Conservation (phyloP, 2,329 filamentous ascomycete genomes). For the Triangularia verruculosa region DNA sequence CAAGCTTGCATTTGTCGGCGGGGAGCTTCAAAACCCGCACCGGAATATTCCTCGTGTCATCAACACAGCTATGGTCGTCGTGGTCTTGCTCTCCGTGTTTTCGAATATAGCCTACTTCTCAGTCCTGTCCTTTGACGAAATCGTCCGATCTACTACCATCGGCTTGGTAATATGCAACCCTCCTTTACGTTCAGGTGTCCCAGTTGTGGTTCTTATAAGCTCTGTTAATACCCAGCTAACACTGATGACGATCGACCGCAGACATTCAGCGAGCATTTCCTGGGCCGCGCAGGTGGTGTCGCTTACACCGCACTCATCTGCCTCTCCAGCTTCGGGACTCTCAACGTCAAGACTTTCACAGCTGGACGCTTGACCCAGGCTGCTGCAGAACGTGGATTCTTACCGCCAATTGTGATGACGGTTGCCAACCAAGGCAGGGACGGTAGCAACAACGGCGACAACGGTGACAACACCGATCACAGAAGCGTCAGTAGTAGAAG, state of each 20-base stretch:
- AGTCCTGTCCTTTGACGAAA: conserved; percentile 4
- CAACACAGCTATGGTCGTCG: conserved; percentile 7
- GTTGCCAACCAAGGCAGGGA: not conserved
- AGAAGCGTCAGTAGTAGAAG: not conserved
- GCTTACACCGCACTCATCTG: conserved; percentile 10
- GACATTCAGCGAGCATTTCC: conserved; percentile 13
- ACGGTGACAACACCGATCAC: no score
- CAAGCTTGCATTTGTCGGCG: conserved; percentile 9
- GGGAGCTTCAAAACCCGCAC: conserved; percentile 8
- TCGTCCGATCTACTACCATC: conserved; percentile 9
- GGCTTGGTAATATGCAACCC: not conserved
- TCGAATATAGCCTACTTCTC: conserved; percentile 11
- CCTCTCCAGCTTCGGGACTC: conserved; percentile 8
- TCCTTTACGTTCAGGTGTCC: not conserved
- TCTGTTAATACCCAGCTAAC: no score
- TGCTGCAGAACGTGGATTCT: conserved; percentile 7
- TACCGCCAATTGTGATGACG: conserved; percentile 8
- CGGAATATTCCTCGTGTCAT: conserved; percentile 12
- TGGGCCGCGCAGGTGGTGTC: conserved; percentile 8
- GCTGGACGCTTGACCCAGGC: conserved; percentile 13
- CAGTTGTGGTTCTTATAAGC: no score
- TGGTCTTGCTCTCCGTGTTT: conserved; percentile 1
- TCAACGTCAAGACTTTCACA: conserved; percentile 12
- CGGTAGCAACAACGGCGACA: not conserved
- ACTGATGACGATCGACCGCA: not conserved